A percentile compares a stretch with the other conserved stretches of the same genome.
These are phyloP conservation scores for Starmerella bombi DNA, from an alignment of 805 yeast genomes.

Conservation along the genomic window DNA sequence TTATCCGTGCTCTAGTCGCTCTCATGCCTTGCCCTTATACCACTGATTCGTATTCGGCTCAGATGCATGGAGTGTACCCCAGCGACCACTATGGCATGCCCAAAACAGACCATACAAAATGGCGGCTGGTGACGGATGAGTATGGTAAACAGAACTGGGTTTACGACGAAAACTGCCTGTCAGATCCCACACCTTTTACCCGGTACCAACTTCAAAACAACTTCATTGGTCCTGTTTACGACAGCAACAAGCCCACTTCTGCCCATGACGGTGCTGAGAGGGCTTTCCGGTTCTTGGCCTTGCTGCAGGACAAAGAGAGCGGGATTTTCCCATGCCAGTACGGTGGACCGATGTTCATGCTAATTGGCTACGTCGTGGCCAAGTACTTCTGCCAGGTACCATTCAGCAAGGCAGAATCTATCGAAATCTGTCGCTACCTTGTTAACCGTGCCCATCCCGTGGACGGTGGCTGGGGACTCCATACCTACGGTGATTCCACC, in stretches of 20 bases:
- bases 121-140: conserved; percentile 62
- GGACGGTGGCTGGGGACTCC: conserved; percentile 99
- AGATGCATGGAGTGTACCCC: conserved; percentile 16
- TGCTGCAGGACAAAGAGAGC: conserved; percentile 58
- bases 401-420: conserved; percentile 50
- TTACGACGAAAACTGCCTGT: conserved; percentile 34
- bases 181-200: conserved; percentile 25
- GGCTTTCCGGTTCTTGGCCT: conserved; percentile 56
- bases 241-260: conserved; percentile 21
- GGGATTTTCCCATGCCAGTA: conserved; percentile 88
- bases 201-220: conserved; percentile 22
- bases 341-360: conserved; percentile 97
- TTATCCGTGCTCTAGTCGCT: no score
- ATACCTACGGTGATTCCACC: conserved; percentile 81
- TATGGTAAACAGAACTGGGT: conserved; percentile 78
- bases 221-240: conserved; percentile 17
- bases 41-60: no score
- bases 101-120: conserved; percentile 51
- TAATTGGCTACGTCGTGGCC: conserved; percentile 72
- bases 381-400: conserved; percentile 54
- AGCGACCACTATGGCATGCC: conserved; percentile 62
- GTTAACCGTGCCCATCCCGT: conserved; percentile 93
- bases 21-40: no score
- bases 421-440: conserved; percentile 70
- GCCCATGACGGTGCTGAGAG: conserved; percentile 41